Base-by-base conservation (phyloP, 2,329 filamentous ascomycete species). In the Mycogone perniciosa region DNA sequence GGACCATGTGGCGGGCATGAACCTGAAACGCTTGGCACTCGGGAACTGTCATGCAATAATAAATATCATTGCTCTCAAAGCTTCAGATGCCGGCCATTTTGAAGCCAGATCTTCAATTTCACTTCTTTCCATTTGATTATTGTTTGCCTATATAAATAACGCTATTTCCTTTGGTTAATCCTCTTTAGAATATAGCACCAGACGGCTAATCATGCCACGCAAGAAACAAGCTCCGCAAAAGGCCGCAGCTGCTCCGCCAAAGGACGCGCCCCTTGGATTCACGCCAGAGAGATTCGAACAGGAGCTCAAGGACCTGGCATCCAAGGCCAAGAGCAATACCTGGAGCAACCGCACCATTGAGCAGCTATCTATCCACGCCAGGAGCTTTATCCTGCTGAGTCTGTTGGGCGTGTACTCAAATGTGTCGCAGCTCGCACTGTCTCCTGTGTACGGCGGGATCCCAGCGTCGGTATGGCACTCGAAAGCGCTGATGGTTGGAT, bases 401-500 rank as follows among this genome's bases (percentile, higher is more conserved):
- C 56, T 71, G 31, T 58, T 70, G 41, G 87, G 84, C 41, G 64
- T 84, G 39, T 82, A 79, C 54, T 84, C 86, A 43, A 82, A 84
- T 55, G 79, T 86, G 52, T 92, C 88, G 1, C 82, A 89, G 63
- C 75, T 90, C 55, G 84, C 81, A 37, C 75, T 97, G 33, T 88
- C 89, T 20, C 93, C 93, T 2, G 86, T 95, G 8, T 97, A 95
- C 68, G 93, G 93, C 47, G 83, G 85, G 11, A 88, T 95, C 35
- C 88, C 92, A 1, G 76, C 89, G 1, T 78, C 81, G 1, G 74
- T 85, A 57, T 86, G 85, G 66, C 92, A 96, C 65, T 71, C 76
- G 46, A 79, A 80, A 63, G 76, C 83, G 54, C 72, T 89, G 55
- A 82, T 82, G 59, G 71, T 79, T 4, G 83, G 81, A 30, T 81